phyloP scores from a whole-genome alignment of 768 basidiomycete species.

The Psilocybe sp. region DNA sequence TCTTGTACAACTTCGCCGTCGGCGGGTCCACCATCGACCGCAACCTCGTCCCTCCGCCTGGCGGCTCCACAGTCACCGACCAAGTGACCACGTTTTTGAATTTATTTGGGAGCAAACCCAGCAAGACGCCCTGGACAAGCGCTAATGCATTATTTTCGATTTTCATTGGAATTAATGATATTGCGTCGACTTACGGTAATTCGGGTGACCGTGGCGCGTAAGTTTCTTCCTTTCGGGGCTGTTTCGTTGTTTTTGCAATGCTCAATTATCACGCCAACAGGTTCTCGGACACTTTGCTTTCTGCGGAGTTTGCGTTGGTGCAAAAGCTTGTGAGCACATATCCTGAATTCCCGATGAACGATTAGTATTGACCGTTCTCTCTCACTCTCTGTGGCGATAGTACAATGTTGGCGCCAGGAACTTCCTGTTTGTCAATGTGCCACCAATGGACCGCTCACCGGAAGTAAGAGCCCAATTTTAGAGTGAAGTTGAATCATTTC shows the following conservation, averaged over 20 bases:
- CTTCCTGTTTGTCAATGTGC: constrained; percentile 47
- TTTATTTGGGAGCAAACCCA: constrained; percentile 44
- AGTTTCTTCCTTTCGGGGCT: constrained; percentile 13
- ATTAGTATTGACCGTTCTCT: too few species aligned
- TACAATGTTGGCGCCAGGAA: constrained; percentile 49
- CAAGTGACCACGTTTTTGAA: constrained; percentile 60
- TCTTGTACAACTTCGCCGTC: constrained; percentile 66
- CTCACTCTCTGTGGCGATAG: constrained; percentile 19
- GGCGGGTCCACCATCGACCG: constrained; percentile 66
- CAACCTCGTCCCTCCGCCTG: constrained; percentile 51
- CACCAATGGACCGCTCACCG: constrained; percentile 40
- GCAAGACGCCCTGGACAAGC: constrained; percentile 52
- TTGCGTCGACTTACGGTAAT: constrained; percentile 50
- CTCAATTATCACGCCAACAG: neutral
- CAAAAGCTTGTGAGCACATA: constrained; percentile 38
- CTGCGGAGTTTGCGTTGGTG: constrained; percentile 48
- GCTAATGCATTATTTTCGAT: constrained; percentile 58
- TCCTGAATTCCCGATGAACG: too few species aligned
- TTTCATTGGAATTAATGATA: constrained; percentile 73
- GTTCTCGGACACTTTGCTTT: constrained; percentile 46
- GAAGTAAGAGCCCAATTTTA: constrained; percentile 24
- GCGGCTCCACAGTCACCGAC: constrained; percentile 52
- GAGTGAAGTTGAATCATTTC: neutral
- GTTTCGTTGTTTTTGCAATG: neutral
- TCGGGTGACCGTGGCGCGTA: constrained; percentile 48